phyloP scores from a whole-genome alignment of 805 yeast species.

The Sungouiozyma ichnusensis region DNA sequence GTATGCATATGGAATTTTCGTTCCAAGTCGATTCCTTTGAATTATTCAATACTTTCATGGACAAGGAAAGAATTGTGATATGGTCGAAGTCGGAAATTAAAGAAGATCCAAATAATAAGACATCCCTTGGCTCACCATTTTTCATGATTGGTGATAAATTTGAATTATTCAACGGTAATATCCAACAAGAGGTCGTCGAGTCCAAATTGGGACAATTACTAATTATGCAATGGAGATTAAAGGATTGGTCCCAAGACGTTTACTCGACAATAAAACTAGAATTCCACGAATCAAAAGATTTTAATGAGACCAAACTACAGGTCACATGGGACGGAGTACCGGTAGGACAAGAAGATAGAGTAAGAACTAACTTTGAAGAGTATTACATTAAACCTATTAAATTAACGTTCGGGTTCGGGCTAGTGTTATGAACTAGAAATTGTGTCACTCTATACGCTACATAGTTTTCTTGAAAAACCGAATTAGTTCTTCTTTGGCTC shows the following conservation, averaged over 20 bases:
- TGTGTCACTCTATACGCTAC: neutral
- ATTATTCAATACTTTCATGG: conserved; percentile 64
- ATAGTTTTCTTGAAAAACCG: too few species aligned
- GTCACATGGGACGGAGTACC: conserved; percentile 85
- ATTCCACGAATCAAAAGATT: conserved; percentile 55
- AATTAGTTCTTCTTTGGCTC: too few species aligned
- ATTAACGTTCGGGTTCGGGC: conserved; percentile 89
- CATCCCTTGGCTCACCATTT: conserved; percentile 36
- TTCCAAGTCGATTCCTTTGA: conserved; percentile 87
- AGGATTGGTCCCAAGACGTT: conserved; percentile 82
- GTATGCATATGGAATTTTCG: conserved; percentile 62
- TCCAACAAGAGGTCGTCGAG: conserved; percentile 56
- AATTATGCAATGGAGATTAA: conserved; percentile 75
- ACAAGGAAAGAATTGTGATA: conserved; percentile 69
- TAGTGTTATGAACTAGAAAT: conserved; percentile 45
- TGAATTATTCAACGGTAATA: conserved; percentile 78
- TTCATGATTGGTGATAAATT: conserved; percentile 48
- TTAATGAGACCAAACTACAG: conserved; percentile 72
- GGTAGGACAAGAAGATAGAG: conserved; percentile 87
- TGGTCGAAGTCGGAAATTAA: conserved; percentile 67
- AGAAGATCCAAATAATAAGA: conserved; percentile 28
- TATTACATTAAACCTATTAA: conserved; percentile 85
- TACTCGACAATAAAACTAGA: conserved; percentile 56
- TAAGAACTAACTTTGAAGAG: conserved; percentile 73
- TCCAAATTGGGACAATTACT: conserved; percentile 39